Evolutionary conservation across 2,329 filamentous ascomycete species (phyloP).

Genomic region (Pseudogymnoascus sp.): DNA sequence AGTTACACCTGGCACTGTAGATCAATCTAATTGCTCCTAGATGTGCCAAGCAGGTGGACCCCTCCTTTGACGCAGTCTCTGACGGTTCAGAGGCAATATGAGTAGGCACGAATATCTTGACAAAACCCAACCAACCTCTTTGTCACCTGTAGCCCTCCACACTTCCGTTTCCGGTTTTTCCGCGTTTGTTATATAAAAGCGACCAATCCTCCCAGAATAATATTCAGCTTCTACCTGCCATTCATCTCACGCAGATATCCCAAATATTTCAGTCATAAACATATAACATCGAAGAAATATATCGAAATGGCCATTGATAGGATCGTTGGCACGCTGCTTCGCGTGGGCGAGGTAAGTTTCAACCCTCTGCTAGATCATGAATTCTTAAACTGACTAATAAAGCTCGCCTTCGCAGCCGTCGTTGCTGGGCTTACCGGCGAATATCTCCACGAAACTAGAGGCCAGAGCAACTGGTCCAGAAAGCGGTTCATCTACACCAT

Average conservation of each 20-base stretch:
- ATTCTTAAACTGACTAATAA: conserved; percentile 32
- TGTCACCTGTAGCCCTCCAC: neutral
- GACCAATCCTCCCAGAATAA: neutral
- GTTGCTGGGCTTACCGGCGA: conserved; percentile 63
- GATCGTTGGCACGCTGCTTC: conserved; percentile 29
- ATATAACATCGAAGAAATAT: neutral
- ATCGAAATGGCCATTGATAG: conserved; percentile 34
- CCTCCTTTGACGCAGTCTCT: conserved; percentile 1
- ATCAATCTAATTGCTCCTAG: neutral
- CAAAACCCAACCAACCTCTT: neutral
- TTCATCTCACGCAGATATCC: neutral
- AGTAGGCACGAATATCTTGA: neutral
- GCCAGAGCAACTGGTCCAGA: conserved; percentile 44
- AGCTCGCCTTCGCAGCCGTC: conserved; percentile 65
- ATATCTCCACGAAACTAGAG: conserved; percentile 47
- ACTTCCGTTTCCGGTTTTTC: neutral
- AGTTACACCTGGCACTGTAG: neutral
- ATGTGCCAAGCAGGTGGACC: neutral
- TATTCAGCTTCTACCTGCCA: neutral
- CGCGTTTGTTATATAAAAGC: neutral
- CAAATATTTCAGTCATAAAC: neutral
- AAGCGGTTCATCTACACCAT: conserved; percentile 70
- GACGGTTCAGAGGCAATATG: neutral
- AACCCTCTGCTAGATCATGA: neutral
- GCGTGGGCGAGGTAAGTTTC: conserved; percentile 23